Evolutionary conservation across 2,329 filamentous ascomycete genomes (phyloP).

Genomic region (Alternaria infectoria): DNA sequence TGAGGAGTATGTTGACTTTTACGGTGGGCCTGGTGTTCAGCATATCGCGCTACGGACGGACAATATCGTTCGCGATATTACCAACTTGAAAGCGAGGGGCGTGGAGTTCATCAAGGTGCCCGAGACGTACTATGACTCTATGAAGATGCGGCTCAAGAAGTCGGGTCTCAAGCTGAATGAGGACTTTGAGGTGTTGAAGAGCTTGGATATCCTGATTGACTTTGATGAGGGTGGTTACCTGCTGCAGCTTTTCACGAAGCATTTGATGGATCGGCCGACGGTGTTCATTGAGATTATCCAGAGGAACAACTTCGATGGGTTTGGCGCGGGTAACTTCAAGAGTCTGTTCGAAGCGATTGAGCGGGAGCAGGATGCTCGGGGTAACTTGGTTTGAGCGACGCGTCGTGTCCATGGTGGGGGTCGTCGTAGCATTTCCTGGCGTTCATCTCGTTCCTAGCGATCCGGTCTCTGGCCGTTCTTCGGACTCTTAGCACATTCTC

Average conservation of each 20-base stretch:
- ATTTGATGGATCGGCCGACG: constrained; percentile 90
- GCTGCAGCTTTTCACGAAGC: constrained; percentile 68
- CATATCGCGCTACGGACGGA: constrained; percentile 86
- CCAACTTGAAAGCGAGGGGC: constrained; percentile 80
- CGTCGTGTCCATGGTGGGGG: neutral
- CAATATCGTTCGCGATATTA: constrained; percentile 79
- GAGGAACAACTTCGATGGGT: constrained; percentile 86
- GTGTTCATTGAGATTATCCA: constrained; percentile 98
- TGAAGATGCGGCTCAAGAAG: constrained; percentile 74
- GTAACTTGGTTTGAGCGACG: constrained; percentile 65
- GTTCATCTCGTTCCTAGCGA: neutral
- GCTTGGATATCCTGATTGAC: constrained; percentile 87
- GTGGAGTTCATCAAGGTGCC: constrained; percentile 94
- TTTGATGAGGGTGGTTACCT: constrained; percentile 93
- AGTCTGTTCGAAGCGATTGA: constrained; percentile 94
- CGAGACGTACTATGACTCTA: constrained; percentile 80
- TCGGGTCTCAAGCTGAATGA: constrained; percentile 69
- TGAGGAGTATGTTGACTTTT: constrained; percentile 86
- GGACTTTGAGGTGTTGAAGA: constrained; percentile 77
- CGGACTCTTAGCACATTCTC: neutral
- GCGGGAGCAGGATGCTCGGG: constrained; percentile 83
- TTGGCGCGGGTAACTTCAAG: constrained; percentile 96
- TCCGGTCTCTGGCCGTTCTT: neutral
- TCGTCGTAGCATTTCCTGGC: constrained; percentile 9
- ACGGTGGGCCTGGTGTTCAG: constrained; percentile 87